Percentiles rank a stretch among this genome's conserved stretches.
Conservation (phyloP, 2,329 filamentous ascomycete species). For the Aspergillus niger region DNA sequence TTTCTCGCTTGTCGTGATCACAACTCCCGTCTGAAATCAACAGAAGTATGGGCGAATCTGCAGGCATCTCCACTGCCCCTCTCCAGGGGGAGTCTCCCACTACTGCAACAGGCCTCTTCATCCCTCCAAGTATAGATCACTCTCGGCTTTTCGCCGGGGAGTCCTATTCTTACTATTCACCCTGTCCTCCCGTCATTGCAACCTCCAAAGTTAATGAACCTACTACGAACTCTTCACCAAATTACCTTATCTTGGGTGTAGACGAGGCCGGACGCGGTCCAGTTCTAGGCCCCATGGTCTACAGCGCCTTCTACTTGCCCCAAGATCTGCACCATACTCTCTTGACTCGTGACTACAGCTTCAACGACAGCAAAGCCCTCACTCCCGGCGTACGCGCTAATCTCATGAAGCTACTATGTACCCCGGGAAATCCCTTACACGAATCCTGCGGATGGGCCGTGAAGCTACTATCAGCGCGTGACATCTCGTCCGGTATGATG, state of each 20-base stretch:
- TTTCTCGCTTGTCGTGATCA: not conserved
- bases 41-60: not conserved
- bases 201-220: not conserved
- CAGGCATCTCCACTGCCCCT: conserved; percentile 22
- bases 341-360: conserved; percentile 76
- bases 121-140: conserved; percentile 69
- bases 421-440: conserved; percentile 58
- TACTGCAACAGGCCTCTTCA: conserved; percentile 49
- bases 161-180: conserved; percentile 72
- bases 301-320: conserved; percentile 70
- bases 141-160: conserved; percentile 61
- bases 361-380: conserved; percentile 93
- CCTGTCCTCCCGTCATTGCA: conserved; percentile 64
- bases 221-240: not conserved
- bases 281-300: conserved; percentile 78
- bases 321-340: conserved; percentile 68
- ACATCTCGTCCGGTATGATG: conserved; percentile 80
- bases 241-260: conserved; percentile 68
- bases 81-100: conserved; percentile 38
- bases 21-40: not conserved
- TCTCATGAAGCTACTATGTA: conserved; percentile 74
- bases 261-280: conserved; percentile 94
- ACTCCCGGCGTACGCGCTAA: conserved; percentile 74
- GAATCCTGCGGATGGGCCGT: conserved; percentile 80
- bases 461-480: conserved; percentile 75